A percentile compares a stretch with the other conserved stretches of the same genome.
Evolutionary conservation across 164 flowering plant genomes (phyloP).

Genomic region (Aristolochia fimbriata): DNA sequence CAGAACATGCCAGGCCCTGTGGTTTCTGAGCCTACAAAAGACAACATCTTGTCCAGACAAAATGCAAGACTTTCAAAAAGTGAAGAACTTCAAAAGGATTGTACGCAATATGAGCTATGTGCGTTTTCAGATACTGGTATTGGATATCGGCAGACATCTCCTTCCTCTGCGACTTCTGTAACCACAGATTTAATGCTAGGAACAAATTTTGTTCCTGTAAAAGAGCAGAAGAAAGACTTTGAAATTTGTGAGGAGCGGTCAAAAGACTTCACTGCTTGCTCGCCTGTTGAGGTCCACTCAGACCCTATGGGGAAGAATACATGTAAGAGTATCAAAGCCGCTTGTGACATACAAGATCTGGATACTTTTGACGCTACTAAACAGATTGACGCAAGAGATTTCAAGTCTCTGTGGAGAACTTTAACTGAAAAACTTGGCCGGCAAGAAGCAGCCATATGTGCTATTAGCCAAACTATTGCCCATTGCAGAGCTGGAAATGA

Average conservation of each 20-base stretch:
- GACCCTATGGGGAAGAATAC: not conserved
- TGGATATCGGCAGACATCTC: constrained; percentile 16
- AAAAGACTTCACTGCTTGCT: constrained; percentile 16
- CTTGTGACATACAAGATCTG: constrained; percentile 1
- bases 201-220: constrained; percentile 21
- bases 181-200: constrained; percentile 64
- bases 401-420: constrained; percentile 39
- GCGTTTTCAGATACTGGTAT: constrained; percentile 6
- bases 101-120: constrained; percentile 14
- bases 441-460: constrained; percentile 53
- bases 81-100: constrained; percentile 18
- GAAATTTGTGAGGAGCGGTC: constrained; percentile 15
- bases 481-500: constrained; percentile 28
- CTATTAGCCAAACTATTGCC: constrained; percentile 39
- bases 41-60: constrained; percentile 14
- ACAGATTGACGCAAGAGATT: constrained; percentile 30
- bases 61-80: constrained; percentile 18
- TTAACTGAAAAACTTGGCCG: constrained; percentile 44
- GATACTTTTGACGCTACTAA: constrained; percentile 13
- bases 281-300: constrained; percentile 16
- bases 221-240: constrained; percentile 12
- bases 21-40: constrained; percentile 19
- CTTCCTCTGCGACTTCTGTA: constrained; percentile 41
- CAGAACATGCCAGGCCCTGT: constrained; percentile 3
- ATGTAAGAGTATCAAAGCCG: not conserved